Evolutionary conservation across 148 eudicot genomes (phyloP), one percentile per base, ranked within the genome.

Genomic region (Fallopia convolvulus): DNA sequence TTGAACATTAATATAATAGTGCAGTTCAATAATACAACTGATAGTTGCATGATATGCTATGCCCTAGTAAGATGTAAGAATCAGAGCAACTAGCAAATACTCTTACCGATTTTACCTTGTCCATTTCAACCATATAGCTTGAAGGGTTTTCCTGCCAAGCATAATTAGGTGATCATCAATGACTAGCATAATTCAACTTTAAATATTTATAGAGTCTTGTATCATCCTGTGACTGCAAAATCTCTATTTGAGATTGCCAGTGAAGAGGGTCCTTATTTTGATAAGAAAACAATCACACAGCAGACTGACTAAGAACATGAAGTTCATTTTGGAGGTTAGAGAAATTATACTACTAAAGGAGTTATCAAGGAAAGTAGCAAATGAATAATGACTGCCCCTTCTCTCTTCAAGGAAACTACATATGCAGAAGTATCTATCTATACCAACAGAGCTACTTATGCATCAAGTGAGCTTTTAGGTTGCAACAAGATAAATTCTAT

Each of bases 111-210:
- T 87, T 85, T 50, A 87, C 78, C 80, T 82, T 83, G 63, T 88
- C 93, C 91, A 94, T 82, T 82, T 94, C 97, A 58, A 89, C 97
- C 95, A 90, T 88, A 81, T 80, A 94, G 15, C 79, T 85, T 50
- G 93, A 81, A 23, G 95, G 95, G 70, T 92, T 92, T 86, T 88
- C 98, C 98, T 92, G 91, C 60, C 11, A 74, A 75, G 76, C 77
- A 70, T 40, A 80, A 50, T 66, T 70, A 56, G 47, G 42, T 33
- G 61, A 72, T 77, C 49, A 76, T 82, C 20, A 81, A 76, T 46
- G 48, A 55, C 49, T 49, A 3, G n/a, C 52, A 68, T 15, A 5
- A 39, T 23, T 13, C 44, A 68, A 32, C 39, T 33, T 36, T 39
- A 36, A 5, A 17, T 36, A 15, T 33, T 30, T 17, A 39, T 14